Percentiles rank a stretch among this genome's conserved stretches.
Evolutionary conservation across 768 basidiomycete species (phyloP).

Genomic region (Pisolithus tinctorius): DNA sequence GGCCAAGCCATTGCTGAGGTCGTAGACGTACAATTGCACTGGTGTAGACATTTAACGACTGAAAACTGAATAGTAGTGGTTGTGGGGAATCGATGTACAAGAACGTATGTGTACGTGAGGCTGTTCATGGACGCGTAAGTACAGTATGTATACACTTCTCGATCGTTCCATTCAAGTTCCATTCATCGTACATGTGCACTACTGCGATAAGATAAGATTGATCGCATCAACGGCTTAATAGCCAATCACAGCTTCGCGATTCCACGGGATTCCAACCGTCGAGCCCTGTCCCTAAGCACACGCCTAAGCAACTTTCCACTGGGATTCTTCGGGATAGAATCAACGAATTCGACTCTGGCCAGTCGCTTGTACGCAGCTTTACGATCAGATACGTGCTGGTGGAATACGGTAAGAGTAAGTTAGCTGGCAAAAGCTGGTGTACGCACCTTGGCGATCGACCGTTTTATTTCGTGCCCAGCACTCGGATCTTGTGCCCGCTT

Average conservation of each 20-base stretch:
- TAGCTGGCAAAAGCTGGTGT: background rate
- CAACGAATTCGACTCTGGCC: conserved; percentile 53
- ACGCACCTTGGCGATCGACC: conserved; percentile 48
- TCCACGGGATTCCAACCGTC: conserved; percentile 6
- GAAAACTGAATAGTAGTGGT: background rate
- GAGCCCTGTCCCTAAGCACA: conserved; percentile 46
- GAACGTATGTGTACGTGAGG: background rate
- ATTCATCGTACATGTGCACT: too few relatives aligned
- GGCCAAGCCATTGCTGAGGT: conserved; percentile 85
- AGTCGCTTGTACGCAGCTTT: conserved; percentile 59
- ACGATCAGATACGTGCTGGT: conserved; percentile 49
- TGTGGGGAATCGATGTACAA: background rate
- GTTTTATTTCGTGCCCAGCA: conserved; percentile 29
- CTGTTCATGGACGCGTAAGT: conserved; percentile 10
- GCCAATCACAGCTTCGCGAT: conserved; percentile 24
- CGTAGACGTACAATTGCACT: conserved; percentile 86
- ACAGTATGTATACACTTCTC: background rate
- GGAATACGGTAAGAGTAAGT: background rate
- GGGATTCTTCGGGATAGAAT: conserved; percentile 61
- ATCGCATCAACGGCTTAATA: background rate
- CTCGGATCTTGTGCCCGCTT: conserved; percentile 28
- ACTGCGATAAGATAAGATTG: too few relatives aligned
- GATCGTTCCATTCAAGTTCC: conserved; percentile 1
- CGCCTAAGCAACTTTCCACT: conserved; percentile 62
- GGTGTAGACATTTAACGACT: conserved; percentile 17